Percentiles rank a stretch among this genome's conserved stretches.
Evolutionary conservation across 1,284 basidiomycete genomes (phyloP).

Genomic region (Tilletia indica): DNA sequence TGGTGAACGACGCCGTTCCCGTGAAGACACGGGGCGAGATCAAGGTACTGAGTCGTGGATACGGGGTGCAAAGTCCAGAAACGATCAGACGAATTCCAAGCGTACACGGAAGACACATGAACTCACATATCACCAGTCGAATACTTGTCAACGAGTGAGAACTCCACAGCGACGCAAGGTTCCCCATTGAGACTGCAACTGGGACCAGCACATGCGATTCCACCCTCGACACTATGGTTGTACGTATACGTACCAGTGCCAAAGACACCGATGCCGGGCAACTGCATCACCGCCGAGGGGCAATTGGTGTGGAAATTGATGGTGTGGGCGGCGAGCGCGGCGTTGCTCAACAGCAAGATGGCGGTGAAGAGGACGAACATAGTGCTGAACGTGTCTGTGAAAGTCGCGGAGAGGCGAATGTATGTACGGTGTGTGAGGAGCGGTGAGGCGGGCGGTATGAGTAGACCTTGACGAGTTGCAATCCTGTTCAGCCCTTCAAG

Average conservation of each 20-base stretch:
- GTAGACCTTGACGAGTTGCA: too few relatives aligned
- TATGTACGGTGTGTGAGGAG: too few relatives aligned
- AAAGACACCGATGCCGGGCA: constrained; percentile 20
- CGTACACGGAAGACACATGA: not conserved
- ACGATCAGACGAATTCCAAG: too few relatives aligned
- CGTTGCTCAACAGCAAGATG: not conserved
- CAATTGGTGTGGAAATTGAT: constrained; percentile 14
- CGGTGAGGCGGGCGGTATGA: too few relatives aligned
- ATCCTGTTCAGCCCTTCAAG: too few relatives aligned
- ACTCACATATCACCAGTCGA: constrained; percentile 24
- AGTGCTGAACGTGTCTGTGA: too few relatives aligned
- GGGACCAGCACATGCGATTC: constrained; percentile 19
- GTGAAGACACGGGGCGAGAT: constrained; percentile 18
- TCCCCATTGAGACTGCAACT: not conserved
- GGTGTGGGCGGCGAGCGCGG: not conserved
- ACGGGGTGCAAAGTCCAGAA: too few relatives aligned
- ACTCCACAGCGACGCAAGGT: constrained; percentile 22
- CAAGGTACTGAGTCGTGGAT: not conserved
- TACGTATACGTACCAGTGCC: constrained; percentile 19
- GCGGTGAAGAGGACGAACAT: not conserved
- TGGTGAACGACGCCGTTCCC: constrained; percentile 13
- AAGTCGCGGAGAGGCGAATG: too few relatives aligned
- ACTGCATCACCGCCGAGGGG: constrained; percentile 14
- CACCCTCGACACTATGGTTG: constrained; percentile 17
- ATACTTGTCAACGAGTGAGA: constrained; percentile 18